Evolutionary conservation across 2,329 filamentous ascomycete genomes (phyloP).

Genomic region (Fusarium graminum): DNA sequence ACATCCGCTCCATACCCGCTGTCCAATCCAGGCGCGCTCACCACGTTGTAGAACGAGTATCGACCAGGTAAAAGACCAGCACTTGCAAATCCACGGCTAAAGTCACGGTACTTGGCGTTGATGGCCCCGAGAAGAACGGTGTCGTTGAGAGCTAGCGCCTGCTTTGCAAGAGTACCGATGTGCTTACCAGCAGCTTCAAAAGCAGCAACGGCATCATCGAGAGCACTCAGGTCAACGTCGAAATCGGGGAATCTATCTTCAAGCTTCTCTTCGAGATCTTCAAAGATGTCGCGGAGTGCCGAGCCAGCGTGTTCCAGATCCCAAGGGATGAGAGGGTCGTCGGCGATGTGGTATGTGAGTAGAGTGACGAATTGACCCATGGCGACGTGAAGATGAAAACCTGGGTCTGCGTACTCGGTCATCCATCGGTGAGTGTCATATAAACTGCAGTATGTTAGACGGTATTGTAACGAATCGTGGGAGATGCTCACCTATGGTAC

Average conservation of each 20-base stretch:
- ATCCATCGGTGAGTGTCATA: slow-evolving; percentile 62
- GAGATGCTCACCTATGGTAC: slow-evolving; percentile 16
- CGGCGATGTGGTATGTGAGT: slow-evolving; percentile 35
- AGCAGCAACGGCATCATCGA: slow-evolving; percentile 12
- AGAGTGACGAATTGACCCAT: slow-evolving; percentile 57
- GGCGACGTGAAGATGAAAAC: slow-evolving; percentile 62
- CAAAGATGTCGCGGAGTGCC: slow-evolving; percentile 24
- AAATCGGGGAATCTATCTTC: slow-evolving; percentile 17
- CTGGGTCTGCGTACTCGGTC: slow-evolving; percentile 63
- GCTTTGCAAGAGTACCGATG: slow-evolving; percentile 8
- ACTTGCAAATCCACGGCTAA: slow-evolving; percentile 32
- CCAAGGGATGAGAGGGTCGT: slow-evolving; percentile 31
- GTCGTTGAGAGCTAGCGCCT: slow-evolving; percentile 21
- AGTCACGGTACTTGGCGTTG: slow-evolving; percentile 23
- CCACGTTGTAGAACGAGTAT: slow-evolving; percentile 36
- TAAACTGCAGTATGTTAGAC: slow-evolving; percentile 4
- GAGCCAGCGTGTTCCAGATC: slow-evolving; percentile 29
- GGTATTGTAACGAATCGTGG: rapidly evolving
- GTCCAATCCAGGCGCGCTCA: slow-evolving; percentile 31
- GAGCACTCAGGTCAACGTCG: slow-evolving; percentile 4
- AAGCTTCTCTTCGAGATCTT: slow-evolving; percentile 31
- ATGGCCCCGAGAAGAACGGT: slow-evolving; percentile 1
- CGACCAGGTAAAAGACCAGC: slow-evolving; percentile 28
- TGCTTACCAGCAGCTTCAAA: slow-evolving; percentile 24
- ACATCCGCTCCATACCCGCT: slow-evolving; percentile 41